phyloP scores from a whole-genome alignment of 1,139 yeast genomes.

The Geotrichum restrictum region DNA sequence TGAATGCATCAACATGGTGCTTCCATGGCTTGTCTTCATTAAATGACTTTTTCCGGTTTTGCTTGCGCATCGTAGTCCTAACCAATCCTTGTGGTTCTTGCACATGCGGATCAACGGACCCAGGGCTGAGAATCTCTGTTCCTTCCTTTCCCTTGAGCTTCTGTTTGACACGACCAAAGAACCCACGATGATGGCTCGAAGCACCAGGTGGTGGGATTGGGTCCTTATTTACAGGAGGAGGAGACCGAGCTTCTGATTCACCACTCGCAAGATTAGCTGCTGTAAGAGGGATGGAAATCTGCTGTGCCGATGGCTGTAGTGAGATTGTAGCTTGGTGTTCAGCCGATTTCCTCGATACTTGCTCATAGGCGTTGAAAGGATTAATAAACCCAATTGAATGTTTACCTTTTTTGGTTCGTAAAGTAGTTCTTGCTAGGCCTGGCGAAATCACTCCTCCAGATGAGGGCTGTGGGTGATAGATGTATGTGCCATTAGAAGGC shows the following conservation, averaged over 20 bases:
- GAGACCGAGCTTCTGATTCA: constrained; percentile 1
- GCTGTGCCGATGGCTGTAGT: background rate
- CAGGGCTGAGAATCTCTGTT: background rate
- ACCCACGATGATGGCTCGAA: constrained; percentile 6
- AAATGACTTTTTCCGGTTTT: constrained; percentile 51
- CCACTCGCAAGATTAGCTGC: constrained; percentile 17
- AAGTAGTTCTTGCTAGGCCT: constrained; percentile 4
- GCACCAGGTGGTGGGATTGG: constrained; percentile 6
- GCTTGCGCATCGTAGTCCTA: constrained; percentile 66
- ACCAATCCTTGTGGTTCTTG: constrained; percentile 26
- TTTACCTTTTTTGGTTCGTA: constrained; percentile 4
- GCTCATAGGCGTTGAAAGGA: constrained; percentile 3
- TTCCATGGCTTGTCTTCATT: constrained; percentile 97
- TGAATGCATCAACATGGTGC: constrained; percentile 61
- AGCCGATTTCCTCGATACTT: background rate
- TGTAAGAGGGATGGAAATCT: constrained; percentile 7
- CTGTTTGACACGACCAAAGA: constrained; percentile 15
- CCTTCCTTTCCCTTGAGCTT: constrained; percentile 9
- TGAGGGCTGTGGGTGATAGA: constrained; percentile 1
- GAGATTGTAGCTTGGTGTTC: background rate
- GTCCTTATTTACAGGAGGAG: background rate
- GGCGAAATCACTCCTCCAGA: background rate
- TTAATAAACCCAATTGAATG: constrained; percentile 1
- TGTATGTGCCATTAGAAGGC: constrained; percentile 2
- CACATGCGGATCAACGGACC: background rate